Conservation (phyloP, 108 stramenopile genomes). For the Seminavis robusta region DNA sequence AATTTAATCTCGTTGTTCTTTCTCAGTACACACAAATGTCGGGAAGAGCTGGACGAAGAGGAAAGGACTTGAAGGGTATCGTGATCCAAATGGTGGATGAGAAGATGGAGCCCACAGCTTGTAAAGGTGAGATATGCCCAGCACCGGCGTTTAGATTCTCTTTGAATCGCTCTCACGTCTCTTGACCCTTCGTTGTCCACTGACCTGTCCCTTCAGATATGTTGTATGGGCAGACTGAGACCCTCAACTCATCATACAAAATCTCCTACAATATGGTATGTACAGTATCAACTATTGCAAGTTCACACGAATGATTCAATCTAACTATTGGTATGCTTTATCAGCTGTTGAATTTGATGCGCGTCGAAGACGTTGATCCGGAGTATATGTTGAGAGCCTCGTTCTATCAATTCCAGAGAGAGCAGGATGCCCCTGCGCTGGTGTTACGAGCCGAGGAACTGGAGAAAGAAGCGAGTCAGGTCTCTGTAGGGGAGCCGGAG, state of each 20-base stretch:
- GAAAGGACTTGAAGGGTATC: constrained; percentile 97
- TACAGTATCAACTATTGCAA: too few relatives aligned
- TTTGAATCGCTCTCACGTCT: not conserved
- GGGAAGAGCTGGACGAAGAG: constrained; percentile 97
- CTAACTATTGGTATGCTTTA: too few relatives aligned
- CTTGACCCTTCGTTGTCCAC: not conserved
- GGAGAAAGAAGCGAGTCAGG: constrained; percentile 59
- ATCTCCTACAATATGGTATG: constrained; percentile 99
- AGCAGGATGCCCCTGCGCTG: constrained; percentile 85
- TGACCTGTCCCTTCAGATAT: not conserved
- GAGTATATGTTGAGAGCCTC: constrained; percentile 94
- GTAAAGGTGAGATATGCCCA: constrained; percentile 93
- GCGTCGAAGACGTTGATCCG: constrained; percentile 98
- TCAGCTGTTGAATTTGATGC: constrained; percentile 97
- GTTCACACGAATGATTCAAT: too few relatives aligned
- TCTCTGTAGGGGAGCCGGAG: constrained; percentile 56
- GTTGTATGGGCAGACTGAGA: constrained; percentile 82
- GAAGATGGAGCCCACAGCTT: constrained; percentile 96
- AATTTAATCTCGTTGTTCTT: too few relatives aligned
- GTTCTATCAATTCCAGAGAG: constrained; percentile 94
- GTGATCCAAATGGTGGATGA: constrained; percentile 99
- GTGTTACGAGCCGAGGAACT: constrained; percentile 60
- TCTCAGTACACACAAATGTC: constrained; percentile 94
- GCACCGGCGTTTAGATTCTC: not conserved
- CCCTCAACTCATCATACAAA: constrained; percentile 93